Base-by-base conservation (phyloP, 495 filamentous ascomycete species). In the Bombardia bombarda region DNA sequence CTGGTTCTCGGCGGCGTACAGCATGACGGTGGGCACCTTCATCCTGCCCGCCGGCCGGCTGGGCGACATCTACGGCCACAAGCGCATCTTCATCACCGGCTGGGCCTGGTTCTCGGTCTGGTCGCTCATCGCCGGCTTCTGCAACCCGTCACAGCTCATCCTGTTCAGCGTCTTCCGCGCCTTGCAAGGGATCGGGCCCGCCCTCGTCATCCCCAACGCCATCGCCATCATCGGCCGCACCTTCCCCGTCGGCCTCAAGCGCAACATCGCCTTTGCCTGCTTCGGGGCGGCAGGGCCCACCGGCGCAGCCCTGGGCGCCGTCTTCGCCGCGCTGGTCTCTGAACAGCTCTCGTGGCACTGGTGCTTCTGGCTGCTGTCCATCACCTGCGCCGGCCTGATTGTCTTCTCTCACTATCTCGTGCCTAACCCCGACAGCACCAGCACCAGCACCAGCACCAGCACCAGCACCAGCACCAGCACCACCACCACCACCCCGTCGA, bases 31-130 rank as follows among this genome's bases (percentile, higher is more conserved):
- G 5, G 79, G 82, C 6, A 77, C 76, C 1, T 84, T 83, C 45
- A 79, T 86, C 39, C 60, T 86, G 9, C 68, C 76, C 8, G 67
- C 72, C 3, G 51, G 81, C 5, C 67, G 82, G 10, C 58, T 84
- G 3, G 82, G 83, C 0, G 83, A 85, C 40, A 61, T 78, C 3
- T 77, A 74, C 44, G 83, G 83, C 10, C 74, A 83, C 53, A 77
- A 79, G 38, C 59, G 63, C 1, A 56, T 86, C 51, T 80, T 86
- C 38, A 57, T 79, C 10, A 45, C 69, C 16, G 82, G 80, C 1
- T 82, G 72, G 45, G 35, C 67, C n/a, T 86, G 80, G 81, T 76
- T 78, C 34, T 59, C 67, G 1, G 32, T 79, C 14, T 85, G 79
- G 79, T 75, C 76, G 2, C 50, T 75, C 2, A 46, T 83, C 13